These are phyloP conservation scores for Nevesoporus exiguus DNA, from an alignment of 768 basidiomycete genomes.

Conservation along the genomic window DNA sequence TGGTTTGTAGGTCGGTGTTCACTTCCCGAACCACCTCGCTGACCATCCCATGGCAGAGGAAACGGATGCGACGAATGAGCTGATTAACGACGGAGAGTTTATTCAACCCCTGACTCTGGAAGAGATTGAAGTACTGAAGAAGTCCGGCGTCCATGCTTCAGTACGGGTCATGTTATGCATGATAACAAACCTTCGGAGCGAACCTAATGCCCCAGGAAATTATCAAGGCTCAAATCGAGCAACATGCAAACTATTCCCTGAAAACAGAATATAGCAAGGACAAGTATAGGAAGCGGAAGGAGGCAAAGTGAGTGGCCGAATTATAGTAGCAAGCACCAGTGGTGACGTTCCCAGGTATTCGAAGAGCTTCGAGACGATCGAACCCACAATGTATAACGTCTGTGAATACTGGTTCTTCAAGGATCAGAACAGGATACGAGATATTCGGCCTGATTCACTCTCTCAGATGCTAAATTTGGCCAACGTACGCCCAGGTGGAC, in stretches of 20 bases:
- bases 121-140: slow-evolving; percentile 83
- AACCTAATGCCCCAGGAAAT: slow-evolving; percentile 66
- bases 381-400: slow-evolving; percentile 84
- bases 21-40: background rate
- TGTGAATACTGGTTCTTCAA: slow-evolving; percentile 87
- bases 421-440: slow-evolving; percentile 75
- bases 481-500: slow-evolving; percentile 82
- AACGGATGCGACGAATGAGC: slow-evolving; percentile 94
- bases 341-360: slow-evolving; percentile 57
- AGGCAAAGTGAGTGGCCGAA: slow-evolving; percentile 73
- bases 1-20: slow-evolving; percentile 43
- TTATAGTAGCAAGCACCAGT: background rate
- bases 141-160: slow-evolving; percentile 75
- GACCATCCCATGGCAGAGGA: slow-evolving; percentile 59
- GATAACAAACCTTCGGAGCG: slow-evolving; percentile 3
- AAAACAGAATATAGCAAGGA: slow-evolving; percentile 99
- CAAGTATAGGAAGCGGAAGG: slow-evolving; percentile 95
- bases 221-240: slow-evolving; percentile 89
- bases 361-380: slow-evolving; percentile 81
- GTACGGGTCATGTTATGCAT: slow-evolving; percentile 39
- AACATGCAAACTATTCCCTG: slow-evolving; percentile 85
- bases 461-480: slow-evolving; percentile 84
- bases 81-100: slow-evolving; percentile 83
- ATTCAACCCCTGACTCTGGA: slow-evolving; percentile 80
- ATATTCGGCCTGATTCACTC: slow-evolving; percentile 83